A percentile compares a stretch with the other conserved stretches of the same genome.
Evolutionary conservation across 305 asterid genomes (phyloP).

Genomic region (Fraxinus platypoda): DNA sequence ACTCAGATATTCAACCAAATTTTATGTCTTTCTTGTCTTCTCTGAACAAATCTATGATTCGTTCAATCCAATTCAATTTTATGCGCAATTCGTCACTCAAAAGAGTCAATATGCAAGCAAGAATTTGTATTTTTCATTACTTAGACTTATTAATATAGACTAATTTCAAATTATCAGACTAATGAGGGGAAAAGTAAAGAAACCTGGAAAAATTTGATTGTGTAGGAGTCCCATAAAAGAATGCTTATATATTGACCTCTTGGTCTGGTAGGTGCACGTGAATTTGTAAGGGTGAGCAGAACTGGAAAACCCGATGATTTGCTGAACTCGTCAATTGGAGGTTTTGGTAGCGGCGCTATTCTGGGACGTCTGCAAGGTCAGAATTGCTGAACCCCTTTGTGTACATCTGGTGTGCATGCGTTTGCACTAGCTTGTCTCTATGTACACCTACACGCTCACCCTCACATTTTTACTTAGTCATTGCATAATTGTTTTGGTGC

Average conservation of each 20-base stretch:
- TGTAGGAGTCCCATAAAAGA: not conserved
- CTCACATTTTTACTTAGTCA: not conserved
- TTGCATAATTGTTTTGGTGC: not conserved
- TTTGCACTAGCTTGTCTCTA: not conserved
- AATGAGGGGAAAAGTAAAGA: not conserved
- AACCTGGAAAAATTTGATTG: not conserved
- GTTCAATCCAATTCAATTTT: not conserved
- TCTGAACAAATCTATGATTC: not conserved
- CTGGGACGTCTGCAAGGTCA: conserved; percentile 96
- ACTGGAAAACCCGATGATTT: conserved; percentile 87
- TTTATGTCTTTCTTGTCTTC: not conserved
- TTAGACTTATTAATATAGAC: not conserved
- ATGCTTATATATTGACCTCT: conserved; percentile 16
- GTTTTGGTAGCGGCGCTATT: conserved; percentile 79
- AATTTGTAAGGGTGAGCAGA: conserved; percentile 73
- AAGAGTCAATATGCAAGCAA: conserved; percentile 3
- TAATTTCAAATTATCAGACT: not conserved
- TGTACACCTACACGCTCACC: not conserved
- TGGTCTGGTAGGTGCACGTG: conserved; percentile 76
- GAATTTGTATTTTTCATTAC: not conserved
- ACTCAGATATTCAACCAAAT: not conserved
- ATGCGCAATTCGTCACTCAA: not conserved
- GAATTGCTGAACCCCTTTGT: conserved; percentile 5
- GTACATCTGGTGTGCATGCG: not conserved
- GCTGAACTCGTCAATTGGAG: conserved; percentile 75